Percentiles rank a stretch among this genome's conserved stretches.
phyloP scores from a whole-genome alignment of 768 basidiomycete species.

The Terana coerulea region DNA sequence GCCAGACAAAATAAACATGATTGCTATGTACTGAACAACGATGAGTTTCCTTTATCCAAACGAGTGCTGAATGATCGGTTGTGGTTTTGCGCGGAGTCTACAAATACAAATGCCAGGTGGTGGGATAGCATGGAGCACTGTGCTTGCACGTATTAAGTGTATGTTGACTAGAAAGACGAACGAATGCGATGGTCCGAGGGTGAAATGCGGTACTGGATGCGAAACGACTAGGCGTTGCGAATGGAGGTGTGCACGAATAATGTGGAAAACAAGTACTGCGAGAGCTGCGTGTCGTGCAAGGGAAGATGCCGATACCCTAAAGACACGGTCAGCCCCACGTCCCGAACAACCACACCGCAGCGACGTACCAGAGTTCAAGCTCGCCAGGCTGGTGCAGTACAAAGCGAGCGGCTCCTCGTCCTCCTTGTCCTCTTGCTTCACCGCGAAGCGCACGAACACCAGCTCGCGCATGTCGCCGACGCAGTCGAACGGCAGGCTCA shows the following conservation, averaged over 20 bases:
- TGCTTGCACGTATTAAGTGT: no score
- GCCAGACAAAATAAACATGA: no score
- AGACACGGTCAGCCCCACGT: conserved; percentile 23
- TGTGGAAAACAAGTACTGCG: conserved; percentile 91
- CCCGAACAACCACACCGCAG: conserved; percentile 18
- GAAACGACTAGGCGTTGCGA: conserved; percentile 25
- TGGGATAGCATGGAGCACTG: no score
- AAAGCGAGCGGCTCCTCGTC: conserved; percentile 67
- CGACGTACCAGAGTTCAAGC: conserved; percentile 64
- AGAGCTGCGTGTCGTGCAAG: conserved; percentile 81
- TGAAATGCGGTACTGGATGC: no score
- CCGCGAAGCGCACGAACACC: conserved; percentile 77
- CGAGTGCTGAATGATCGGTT: no score
- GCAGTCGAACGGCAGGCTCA: conserved; percentile 72
- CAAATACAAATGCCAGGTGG: no score
- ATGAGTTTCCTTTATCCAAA: no score
- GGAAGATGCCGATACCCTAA: conserved; percentile 88
- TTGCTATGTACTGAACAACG: no score
- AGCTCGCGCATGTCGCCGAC: conserved; percentile 76
- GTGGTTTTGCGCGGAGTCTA: no score
- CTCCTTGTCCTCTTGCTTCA: conserved; percentile 60
- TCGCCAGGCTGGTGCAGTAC: conserved; percentile 70
- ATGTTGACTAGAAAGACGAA: no score
- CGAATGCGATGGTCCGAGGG: no score
- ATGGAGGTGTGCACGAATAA: conserved; percentile 74